Base-by-base conservation (phyloP, 148 eudicot species). In the Limonium bicolor region DNA sequence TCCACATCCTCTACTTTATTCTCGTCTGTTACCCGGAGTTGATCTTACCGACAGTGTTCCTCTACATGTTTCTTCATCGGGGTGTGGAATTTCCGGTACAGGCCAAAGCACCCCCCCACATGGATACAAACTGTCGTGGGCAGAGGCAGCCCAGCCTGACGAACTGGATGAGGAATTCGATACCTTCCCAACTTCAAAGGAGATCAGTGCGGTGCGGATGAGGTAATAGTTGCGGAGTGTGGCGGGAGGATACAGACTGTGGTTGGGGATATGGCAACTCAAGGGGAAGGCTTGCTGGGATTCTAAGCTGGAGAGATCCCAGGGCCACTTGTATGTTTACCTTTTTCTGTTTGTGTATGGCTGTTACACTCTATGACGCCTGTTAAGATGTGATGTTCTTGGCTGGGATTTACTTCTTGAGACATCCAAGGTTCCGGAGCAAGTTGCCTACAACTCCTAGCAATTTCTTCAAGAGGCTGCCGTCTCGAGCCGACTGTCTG, bases 371-470 rank as follows among this genome's bases (percentile, higher is more conserved):
- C 13, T 53, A 53, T 53, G 48, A 41, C 48, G n/a, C 58, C 58
- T 9, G 41, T 53, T 20, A 41, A 48, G 16, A 48, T 53, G 28
- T 53, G 38, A 48, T 40, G 1, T 20, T 53, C 18, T 38, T 24
- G 1, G 36, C 30, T 1, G 58, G 58, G 1, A 29, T 53, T 20
- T 53, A 53, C 20, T 40, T 20, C 39, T 40, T 53, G 12, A 48
- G 58, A 2, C 58, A 53, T 32, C 58, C 58, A 4, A 53, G 58
- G 58, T 53, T 53, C 17, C 58, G 34, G 23, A 53, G 58, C 40
- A 41, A 41, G 40, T 4, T 53, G 48, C 58, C 58, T 40, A 30
- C 39, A 6, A 48, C 32, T n/a, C 58, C 58, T 6, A 31, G 35
- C 40, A 53, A 53, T 4, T 53, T 53, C 23, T 53, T 53, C 40